Conservation (phyloP, 768 basidiomycete genomes). For the Russula dissimulans region DNA sequence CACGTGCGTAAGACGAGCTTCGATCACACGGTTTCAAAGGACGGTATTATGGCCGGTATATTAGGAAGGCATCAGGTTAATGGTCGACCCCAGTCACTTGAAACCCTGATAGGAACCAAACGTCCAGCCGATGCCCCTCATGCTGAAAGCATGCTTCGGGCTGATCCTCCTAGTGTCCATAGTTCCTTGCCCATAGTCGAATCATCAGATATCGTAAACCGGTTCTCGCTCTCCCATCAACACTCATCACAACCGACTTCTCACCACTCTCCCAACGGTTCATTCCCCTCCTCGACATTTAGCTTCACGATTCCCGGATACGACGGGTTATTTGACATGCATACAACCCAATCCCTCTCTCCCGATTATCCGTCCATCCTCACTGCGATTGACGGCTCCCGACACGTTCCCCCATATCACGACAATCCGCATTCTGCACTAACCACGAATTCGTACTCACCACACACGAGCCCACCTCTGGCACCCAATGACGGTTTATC, state of each 20-base stretch:
- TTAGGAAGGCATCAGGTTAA: constrained; percentile 75
- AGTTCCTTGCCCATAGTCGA: constrained; percentile 13
- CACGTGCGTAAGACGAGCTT: constrained; percentile 92
- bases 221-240: constrained; percentile 22
- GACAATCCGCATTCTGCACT: constrained; percentile 20
- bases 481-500: constrained; percentile 45
- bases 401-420: constrained; percentile 21
- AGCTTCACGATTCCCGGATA: constrained; percentile 60
- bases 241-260: constrained; percentile 18
- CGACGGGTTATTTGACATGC: constrained; percentile 48
- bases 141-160: constrained; percentile 68
- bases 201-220: constrained; percentile 13
- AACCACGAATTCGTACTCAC: constrained; percentile 30
- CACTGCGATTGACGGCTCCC: constrained; percentile 20
- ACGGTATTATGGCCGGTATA: constrained; percentile 47
- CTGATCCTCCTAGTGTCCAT: constrained; percentile 48
- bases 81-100: constrained; percentile 59
- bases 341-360: constrained; percentile 25
- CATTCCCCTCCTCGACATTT: constrained; percentile 62
- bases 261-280: constrained; percentile 32
- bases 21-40: constrained; percentile 78
- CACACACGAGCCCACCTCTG: constrained; percentile 27
- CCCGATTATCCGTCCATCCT: constrained; percentile 23
- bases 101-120: constrained; percentile 60
- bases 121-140: constrained; percentile 77